Base-by-base conservation (phyloP, 305 asterid genomes). In the Ajuga reptans region DNA sequence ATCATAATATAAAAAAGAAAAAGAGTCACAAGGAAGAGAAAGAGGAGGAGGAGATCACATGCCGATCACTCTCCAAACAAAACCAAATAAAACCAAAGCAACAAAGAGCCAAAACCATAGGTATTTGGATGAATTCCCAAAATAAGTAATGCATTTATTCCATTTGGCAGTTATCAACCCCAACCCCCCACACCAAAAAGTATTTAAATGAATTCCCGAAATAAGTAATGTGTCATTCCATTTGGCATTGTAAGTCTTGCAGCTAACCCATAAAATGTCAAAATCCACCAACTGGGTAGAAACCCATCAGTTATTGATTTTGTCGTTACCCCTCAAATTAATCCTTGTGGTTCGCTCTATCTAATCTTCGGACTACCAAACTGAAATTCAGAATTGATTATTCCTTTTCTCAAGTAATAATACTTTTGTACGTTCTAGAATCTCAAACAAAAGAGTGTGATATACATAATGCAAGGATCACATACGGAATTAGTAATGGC, bases 251-350 rank as follows among this genome's bases (percentile, higher is more conserved):
- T 15, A 47, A 56, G 69, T 51, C 68, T 36, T 61, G 47, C 10
- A 58, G 64, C 16, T 60, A 29, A 15, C 52, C 15, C 36, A 21
- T 18, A 31, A n/a, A n/a, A 34, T 41, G 67, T 57, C 55, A 69
- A 78, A 74, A 66, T 27, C 69, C 75, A 74, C 68, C 66, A 60
- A 56, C 29, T 33, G 46, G 58, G 34, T 15, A 41, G 34, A 64
- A 64, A 39, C 51, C 58, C 55, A 63, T 36, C 56, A 55, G 12
- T 60, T 24, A 6, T 34, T 2, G 1, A 51, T 27, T 33, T 73
- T 4, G 3, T 6, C 64, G 43, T 61, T 16, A 16, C 16, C 39
- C 9, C 47, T 12, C 37, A 57, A 31, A 27, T 3, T 59, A 43
- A 54, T 14, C 34, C n/a, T 50, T 33, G 2, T 49, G 27, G 27